Conservation (phyloP, 1,139 yeast genomes). For the Sugiyamaella paludigena region DNA sequence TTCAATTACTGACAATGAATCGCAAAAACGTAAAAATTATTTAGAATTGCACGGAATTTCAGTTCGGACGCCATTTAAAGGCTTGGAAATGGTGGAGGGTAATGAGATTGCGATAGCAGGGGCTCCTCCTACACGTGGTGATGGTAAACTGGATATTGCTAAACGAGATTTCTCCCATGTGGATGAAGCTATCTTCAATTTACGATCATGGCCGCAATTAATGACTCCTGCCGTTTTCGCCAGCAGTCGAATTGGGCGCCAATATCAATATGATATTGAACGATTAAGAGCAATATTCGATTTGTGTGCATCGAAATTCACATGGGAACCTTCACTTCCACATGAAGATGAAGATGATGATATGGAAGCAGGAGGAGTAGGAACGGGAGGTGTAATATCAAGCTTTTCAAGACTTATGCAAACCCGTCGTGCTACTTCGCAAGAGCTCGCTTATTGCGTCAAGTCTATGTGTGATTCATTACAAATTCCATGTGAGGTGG, state of each 20-base stretch:
- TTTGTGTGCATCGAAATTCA: slow-evolving; percentile 54
- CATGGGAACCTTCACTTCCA: slow-evolving; percentile 35
- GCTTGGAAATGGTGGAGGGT: slow-evolving; percentile 29
- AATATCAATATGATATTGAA: slow-evolving; percentile 49
- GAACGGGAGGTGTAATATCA: slow-evolving; percentile 13
- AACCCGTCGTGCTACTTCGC: slow-evolving; percentile 57
- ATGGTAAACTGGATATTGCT: slow-evolving; percentile 25
- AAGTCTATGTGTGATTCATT: slow-evolving; percentile 69
- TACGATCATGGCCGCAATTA: slow-evolving; percentile 39
- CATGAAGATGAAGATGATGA: slow-evolving; percentile 26
- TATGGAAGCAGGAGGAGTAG: background rate
- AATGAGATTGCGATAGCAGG: slow-evolving; percentile 27
- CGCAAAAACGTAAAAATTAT: slow-evolving; percentile 64
- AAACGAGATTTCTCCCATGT: slow-evolving; percentile 31
- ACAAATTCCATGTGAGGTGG: slow-evolving; percentile 69
- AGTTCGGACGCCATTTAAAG: slow-evolving; percentile 59
- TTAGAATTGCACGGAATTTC: slow-evolving; percentile 64
- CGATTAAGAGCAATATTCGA: slow-evolving; percentile 59
- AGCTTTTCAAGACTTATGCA: slow-evolving; percentile 36
- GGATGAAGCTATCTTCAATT: slow-evolving; percentile 31
- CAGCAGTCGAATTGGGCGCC: slow-evolving; percentile 44
- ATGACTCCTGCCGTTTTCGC: slow-evolving; percentile 50
- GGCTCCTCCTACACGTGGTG: slow-evolving; percentile 25
- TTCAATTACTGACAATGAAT: slow-evolving; percentile 67
- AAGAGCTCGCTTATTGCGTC: slow-evolving; percentile 74